Conservation (phyloP, 805 yeast species). For the Helenozyma baotianmanensis region DNA sequence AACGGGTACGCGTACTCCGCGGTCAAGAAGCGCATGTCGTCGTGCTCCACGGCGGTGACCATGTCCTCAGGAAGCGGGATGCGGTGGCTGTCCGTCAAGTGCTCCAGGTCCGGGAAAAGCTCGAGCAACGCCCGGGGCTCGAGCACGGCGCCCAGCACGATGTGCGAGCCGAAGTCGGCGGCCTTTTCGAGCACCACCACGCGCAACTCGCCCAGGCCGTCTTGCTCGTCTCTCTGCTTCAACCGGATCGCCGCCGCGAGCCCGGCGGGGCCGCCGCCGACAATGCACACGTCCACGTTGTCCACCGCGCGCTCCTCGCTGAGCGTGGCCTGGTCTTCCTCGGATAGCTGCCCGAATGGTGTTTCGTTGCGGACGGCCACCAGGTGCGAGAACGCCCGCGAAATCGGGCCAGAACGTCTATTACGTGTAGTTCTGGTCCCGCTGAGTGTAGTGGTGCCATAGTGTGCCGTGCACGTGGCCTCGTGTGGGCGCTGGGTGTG, state of each 20-base stretch:
- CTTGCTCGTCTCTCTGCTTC: slow-evolving; percentile 74
- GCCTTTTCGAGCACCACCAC: slow-evolving; percentile 92
- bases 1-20: slow-evolving; percentile 57
- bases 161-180: slow-evolving; percentile 89
- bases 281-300: slow-evolving; percentile 88
- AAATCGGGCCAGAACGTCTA: too few species aligned
- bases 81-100: slow-evolving; percentile 46
- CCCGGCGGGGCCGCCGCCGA: slow-evolving; percentile 98
- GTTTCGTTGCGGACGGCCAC: slow-evolving; percentile 6
- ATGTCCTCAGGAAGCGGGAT: slow-evolving; percentile 77
- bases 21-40: slow-evolving; percentile 69
- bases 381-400: too few species aligned
- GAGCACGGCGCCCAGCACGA: slow-evolving; percentile 87
- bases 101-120: slow-evolving; percentile 67
- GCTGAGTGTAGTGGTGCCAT: too few species aligned
- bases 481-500: too few species aligned
- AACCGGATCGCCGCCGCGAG: slow-evolving; percentile 86
- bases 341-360: slow-evolving; percentile 13
- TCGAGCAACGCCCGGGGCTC: slow-evolving; percentile 89
- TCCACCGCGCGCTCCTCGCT: slow-evolving; percentile 74
- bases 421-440: too few species aligned
- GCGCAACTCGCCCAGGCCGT: slow-evolving; percentile 63
- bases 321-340: slow-evolving; percentile 44
- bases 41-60: slow-evolving; percentile 70
- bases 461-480: too few species aligned